Evolutionary conservation across 2,329 filamentous ascomycete species (phyloP), one percentile per base, ranked within the genome.

Genomic region (Pseudocercospora pini-densiflorae): DNA sequence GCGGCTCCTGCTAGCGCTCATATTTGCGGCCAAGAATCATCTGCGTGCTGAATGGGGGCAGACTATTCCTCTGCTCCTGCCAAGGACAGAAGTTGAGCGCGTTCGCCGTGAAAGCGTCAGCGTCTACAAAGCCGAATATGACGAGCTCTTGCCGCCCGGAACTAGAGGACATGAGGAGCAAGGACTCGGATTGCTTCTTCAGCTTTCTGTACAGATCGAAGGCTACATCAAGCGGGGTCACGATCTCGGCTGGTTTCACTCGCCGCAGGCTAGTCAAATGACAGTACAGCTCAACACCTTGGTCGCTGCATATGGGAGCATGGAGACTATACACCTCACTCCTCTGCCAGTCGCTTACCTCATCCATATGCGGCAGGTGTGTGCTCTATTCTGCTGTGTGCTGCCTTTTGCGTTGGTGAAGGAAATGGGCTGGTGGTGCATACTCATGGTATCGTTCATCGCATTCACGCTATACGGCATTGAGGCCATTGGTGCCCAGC

Each of bases 301-400:
- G 19, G 82, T 85, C 16, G 83, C 87, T 66, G 86, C 87, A 0
- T 89, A 88, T 74, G 87, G 87, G 1, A 82, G 78, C 62, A 88
- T 90, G 87, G 88, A 90, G 77, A 89, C 87, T 0, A 90, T 90
- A 49, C 83, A 87, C 65, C 77, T 86, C n/a, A 89, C 88, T 0
- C 87, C 87, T 0, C 84, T 90, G 21, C 88, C 88, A 1, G 84
- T 90, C 7, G 88, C 88, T 5, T 87, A 89, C 73, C 73, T 90
- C 72, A 90, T 90, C 67, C 88, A 90, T 70, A 86, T 87, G 71
- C 86, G 86, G 68, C 88, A 90, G 77, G 88, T 89, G 0, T 81
- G 90, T 0, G 87, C 86, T 0, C 79, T 90, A 0, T 90, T 88
- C 71, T 83, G 84, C 31, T 83, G 82, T 60, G 84, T 90, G 9